A percentile compares a stretch with the other conserved stretches of the same genome.
Evolutionary conservation across 257 asterid genomes (phyloP).

Genomic region (Cynanchum wilfordii): DNA sequence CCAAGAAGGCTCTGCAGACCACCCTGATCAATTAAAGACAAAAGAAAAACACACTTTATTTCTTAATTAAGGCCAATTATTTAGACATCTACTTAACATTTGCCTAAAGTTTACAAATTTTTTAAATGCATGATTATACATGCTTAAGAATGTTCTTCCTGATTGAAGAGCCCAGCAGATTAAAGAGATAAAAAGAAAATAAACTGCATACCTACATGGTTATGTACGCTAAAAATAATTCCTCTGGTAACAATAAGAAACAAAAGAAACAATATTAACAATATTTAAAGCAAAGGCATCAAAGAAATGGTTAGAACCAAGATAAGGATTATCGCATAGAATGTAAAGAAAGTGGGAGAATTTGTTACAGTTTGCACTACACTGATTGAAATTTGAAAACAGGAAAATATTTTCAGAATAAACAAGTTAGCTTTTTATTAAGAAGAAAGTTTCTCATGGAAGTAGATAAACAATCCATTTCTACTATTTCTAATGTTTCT

Average conservation of each 20-base stretch:
- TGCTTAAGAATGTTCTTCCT: background rate
- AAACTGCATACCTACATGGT: background rate
- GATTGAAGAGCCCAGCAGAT: background rate
- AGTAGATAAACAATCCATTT: background rate
- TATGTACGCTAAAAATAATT: background rate
- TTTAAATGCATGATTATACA: background rate
- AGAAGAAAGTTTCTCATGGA: conserved; percentile 2
- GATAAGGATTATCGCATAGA: background rate
- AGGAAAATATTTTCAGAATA: background rate
- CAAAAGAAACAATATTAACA: background rate
- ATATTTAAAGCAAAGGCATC: background rate
- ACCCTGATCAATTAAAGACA: conserved; percentile 39
- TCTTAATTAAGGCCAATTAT: conserved; percentile 6
- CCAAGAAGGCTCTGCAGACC: conserved; percentile 76
- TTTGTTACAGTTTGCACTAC: background rate
- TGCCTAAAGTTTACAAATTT: background rate
- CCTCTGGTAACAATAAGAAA: background rate
- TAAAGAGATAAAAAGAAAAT: background rate
- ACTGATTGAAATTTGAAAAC: background rate
- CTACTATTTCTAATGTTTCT: background rate
- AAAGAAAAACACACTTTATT: conserved; percentile 10
- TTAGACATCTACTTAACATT: background rate
- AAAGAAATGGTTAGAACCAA: background rate
- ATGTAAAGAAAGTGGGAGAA: too few relatives aligned
- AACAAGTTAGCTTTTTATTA: conserved; percentile 2